Base-by-base conservation (phyloP, 1,139 yeast species). In the Saccharomyces hybrid region DNA sequence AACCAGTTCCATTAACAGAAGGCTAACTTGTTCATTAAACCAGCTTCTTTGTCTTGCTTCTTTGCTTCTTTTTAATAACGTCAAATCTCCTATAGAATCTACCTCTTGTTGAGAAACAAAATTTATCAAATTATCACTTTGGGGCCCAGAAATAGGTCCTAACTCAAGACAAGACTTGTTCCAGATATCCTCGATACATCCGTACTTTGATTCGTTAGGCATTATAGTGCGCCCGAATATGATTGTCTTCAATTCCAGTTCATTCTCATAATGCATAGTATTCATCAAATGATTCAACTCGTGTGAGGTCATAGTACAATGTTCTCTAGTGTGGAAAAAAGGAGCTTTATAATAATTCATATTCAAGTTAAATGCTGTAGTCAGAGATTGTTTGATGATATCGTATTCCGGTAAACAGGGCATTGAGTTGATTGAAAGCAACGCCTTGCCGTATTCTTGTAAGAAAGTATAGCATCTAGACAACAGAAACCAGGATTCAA, bases 391-490 rank as follows among this genome's bases (percentile, higher is more conserved):
- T 34, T 57, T 59, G 28, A 54, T 32, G 26, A 54, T 56, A 42
- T 60, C 63, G 16, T 54, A 47, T 16, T 55, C 50, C n/a, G 60
- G 55, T 31, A 63, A 53, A 16, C 56, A 87, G 8, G 97, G 97
- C 64, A 96, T 85, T 8, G 96, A 87, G 68, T 91, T 91, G 61
- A 93, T 77, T 0, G 97, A 83, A 52, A 88, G 72, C 57, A 93
- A 75, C 0, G 97, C 97, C 64, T 80, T 83, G 57, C 82, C 84
- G 63, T 80, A 86, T 68, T 89, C 89, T 54, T 81, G 84, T 59
- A 79, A 74, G 53, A 83, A 75, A 47, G 91, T 85, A 67, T 91
- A 88, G 11, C 85, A 84, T 63, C 80, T 78, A 2, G 89, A 88
- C 52, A 93, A 74, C 57, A 78, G 74, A 16, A 86, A 81, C 99